Percentiles rank a stretch among this genome's conserved stretches.
phyloP scores from a whole-genome alignment of 2,329 filamentous ascomycete genomes.

The Lasiodiplodia hormozganensis region DNA sequence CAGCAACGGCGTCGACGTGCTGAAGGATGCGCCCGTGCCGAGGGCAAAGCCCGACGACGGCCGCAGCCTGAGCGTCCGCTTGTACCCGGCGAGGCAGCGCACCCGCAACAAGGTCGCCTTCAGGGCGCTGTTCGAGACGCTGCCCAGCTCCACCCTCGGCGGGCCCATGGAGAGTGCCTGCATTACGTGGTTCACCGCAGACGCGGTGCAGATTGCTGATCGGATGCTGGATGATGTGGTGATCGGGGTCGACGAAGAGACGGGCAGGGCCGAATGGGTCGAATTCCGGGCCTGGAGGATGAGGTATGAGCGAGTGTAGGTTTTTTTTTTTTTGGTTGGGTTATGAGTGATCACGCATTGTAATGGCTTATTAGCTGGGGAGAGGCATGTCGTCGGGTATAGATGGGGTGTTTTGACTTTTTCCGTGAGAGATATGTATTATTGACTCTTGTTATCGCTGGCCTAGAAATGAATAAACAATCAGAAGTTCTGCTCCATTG shows the following conservation, averaged over 20 bases:
- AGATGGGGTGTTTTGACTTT: no score
- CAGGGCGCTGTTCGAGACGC: neutral
- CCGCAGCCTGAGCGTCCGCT: neutral
- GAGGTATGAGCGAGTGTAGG: neutral
- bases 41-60: neutral
- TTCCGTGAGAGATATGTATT: no score
- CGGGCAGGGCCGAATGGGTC: neutral
- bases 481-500: no score
- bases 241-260: neutral
- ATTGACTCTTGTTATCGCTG: no score
- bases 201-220: constrained; percentile 2
- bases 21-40: constrained; percentile 13
- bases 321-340: no score
- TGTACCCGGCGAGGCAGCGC: constrained; percentile 1
- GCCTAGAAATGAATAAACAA: no score
- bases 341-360: no score
- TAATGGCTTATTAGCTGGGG: no score
- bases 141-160: neutral
- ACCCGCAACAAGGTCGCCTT: neutral
- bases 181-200: neutral
- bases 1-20: constrained; percentile 35
- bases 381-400: no score
- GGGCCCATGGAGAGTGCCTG: neutral
- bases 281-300: neutral
- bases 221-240: constrained; percentile 18